Evolutionary conservation across 306 rosid species (phyloP).

Genomic region (Pterocarpus santalinus): DNA sequence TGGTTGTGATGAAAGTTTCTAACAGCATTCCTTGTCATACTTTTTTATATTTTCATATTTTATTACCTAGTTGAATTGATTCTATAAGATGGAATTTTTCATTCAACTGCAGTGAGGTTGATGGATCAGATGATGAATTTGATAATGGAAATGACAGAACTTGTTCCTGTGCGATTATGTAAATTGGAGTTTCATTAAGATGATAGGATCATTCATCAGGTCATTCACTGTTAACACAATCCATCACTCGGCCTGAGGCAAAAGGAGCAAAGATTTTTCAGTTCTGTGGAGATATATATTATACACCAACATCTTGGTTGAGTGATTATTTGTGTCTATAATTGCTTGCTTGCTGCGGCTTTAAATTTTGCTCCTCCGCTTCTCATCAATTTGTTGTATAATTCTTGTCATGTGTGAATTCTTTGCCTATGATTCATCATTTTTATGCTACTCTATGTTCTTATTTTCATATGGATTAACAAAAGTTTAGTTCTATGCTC

Average conservation of each 20-base stretch:
- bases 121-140: constrained; percentile 86
- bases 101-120: constrained; percentile 76
- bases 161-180: constrained; percentile 87
- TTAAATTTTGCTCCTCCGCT: constrained; percentile 72
- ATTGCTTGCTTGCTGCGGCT: constrained; percentile 61
- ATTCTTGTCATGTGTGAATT: constrained; percentile 66
- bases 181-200: constrained; percentile 55
- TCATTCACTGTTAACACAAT: constrained; percentile 50
- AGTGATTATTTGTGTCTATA: constrained; percentile 63
- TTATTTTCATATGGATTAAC: constrained; percentile 48
- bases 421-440: constrained; percentile 60
- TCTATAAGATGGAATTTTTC: constrained; percentile 51
- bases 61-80: constrained; percentile 30
- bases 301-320: constrained; percentile 44
- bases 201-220: constrained; percentile 49
- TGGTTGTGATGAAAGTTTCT: constrained; percentile 31
- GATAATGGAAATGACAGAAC: constrained; percentile 80
- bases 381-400: constrained; percentile 60
- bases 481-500: constrained; percentile 39
- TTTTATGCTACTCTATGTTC: constrained; percentile 56
- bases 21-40: constrained; percentile 11
- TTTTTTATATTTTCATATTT: neutral
- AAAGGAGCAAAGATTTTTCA: constrained; percentile 53
- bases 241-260: constrained; percentile 51
- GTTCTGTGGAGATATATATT: constrained; percentile 41